These are phyloP conservation scores for Lentinula boryana DNA, from an alignment of 768 basidiomycete genomes.

Conservation along the genomic window DNA sequence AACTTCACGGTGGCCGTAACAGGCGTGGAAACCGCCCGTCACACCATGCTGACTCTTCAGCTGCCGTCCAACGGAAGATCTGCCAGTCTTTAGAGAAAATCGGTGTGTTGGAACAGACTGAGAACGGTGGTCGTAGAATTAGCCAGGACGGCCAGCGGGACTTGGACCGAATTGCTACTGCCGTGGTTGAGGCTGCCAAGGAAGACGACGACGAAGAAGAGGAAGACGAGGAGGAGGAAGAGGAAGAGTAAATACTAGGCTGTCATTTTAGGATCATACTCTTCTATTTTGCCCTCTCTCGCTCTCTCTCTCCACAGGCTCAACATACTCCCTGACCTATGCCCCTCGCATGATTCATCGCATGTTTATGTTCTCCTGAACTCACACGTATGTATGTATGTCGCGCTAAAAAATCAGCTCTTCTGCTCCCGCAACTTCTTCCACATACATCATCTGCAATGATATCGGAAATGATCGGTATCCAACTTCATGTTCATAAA, in stretches of 20 bases:
- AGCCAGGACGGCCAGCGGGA: slow-evolving; percentile 96
- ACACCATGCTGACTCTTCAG: slow-evolving; percentile 84
- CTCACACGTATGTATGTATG: neutral
- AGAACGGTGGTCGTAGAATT: slow-evolving; percentile 93
- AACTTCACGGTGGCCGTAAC: slow-evolving; percentile 96
- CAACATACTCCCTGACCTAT: neutral
- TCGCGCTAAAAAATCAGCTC: neutral
- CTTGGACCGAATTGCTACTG: slow-evolving; percentile 89
- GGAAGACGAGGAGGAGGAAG: slow-evolving; percentile 60
- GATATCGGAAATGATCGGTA: too few species aligned
- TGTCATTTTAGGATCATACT: neutral
- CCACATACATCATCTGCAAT: too few species aligned
- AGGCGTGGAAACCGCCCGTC: slow-evolving; percentile 95
- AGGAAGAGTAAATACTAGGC: slow-evolving; percentile 38
- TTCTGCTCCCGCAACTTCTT: neutral
- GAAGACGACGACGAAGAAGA: slow-evolving; percentile 74
- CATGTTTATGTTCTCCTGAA: slow-evolving; percentile 1
- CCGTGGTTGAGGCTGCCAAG: slow-evolving; percentile 74
- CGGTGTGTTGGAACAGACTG: slow-evolving; percentile 90
- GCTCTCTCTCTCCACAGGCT: neutral
- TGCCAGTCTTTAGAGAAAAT: slow-evolving; percentile 99
- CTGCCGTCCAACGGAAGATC: slow-evolving; percentile 88
- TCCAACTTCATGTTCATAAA: too few species aligned
- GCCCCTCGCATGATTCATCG: neutral
- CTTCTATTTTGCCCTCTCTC: neutral